These are phyloP conservation scores for Penicillium janthinellum DNA, from an alignment of 2,329 filamentous ascomycete species.

Conservation along the genomic window DNA sequence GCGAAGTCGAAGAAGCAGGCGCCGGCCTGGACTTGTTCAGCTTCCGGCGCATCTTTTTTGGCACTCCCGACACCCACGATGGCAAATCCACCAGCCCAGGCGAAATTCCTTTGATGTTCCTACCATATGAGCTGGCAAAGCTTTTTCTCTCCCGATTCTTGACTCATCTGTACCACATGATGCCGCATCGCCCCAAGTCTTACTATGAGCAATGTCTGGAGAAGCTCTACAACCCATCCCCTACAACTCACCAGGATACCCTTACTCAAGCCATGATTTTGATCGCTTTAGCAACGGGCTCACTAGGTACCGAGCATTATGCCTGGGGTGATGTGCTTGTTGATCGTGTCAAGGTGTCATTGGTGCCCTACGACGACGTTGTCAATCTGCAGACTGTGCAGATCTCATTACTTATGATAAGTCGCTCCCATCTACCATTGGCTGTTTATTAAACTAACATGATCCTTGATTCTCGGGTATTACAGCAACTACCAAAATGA, in stretches of 20 bases:
- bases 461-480: slow-evolving; percentile 4
- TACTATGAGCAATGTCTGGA: slow-evolving; percentile 41
- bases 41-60: slow-evolving; percentile 43
- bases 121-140: slow-evolving; percentile 44
- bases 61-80: slow-evolving; percentile 43
- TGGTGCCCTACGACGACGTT: slow-evolving; percentile 44
- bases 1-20: slow-evolving; percentile 41
- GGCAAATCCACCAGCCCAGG: slow-evolving; percentile 25
- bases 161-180: slow-evolving; percentile 44
- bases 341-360: slow-evolving; percentile 46
- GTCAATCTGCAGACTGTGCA: slow-evolving; percentile 51
- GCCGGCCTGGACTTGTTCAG: slow-evolving; percentile 44
- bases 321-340: slow-evolving; percentile 47
- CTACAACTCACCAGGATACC: slow-evolving; percentile 36
- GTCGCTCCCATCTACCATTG: slow-evolving; percentile 22
- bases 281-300: slow-evolving; percentile 41
- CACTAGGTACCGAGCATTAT: slow-evolving; percentile 44
- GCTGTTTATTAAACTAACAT: slow-evolving; percentile 6
- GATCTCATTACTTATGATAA: slow-evolving; percentile 50
- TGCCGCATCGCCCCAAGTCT: slow-evolving; percentile 41
- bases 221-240: slow-evolving; percentile 37
- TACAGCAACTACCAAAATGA: slow-evolving; percentile 51
- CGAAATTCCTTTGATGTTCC: slow-evolving; percentile 38
- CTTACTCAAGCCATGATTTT: slow-evolving; percentile 43
- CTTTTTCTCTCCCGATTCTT: slow-evolving; percentile 45